These are phyloP conservation scores for Chlorella variabilis DNA, from an alignment of 163 green algal species.

Conservation along the genomic window DNA sequence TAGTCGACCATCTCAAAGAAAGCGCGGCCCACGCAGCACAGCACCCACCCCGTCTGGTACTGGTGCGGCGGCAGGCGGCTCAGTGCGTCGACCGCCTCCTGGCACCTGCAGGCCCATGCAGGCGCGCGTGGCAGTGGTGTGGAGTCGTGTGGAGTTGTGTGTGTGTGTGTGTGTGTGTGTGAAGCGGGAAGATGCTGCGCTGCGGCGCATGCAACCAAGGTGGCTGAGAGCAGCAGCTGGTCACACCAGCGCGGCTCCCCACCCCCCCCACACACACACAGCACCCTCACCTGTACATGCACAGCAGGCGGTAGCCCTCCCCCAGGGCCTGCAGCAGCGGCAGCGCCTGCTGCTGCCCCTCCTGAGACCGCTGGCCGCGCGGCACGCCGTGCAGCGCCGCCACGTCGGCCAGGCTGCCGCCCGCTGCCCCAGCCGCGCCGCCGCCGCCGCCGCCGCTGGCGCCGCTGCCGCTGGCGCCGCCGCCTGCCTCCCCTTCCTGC, in stretches of 20 bases:
- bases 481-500: background rate
- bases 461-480: background rate
- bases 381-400: background rate
- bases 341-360: constrained; percentile 53
- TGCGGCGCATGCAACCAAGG: too few species aligned
- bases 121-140: background rate
- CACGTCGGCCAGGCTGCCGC: background rate
- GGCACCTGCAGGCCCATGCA: too few species aligned
- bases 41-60: constrained; percentile 83
- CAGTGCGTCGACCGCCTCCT: constrained; percentile 75
- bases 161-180: background rate
- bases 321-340: constrained; percentile 75
- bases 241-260: too few species aligned
- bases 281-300: constrained; percentile 68
- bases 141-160: background rate
- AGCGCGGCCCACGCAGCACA: constrained; percentile 78
- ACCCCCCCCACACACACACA: too few species aligned
- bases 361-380: constrained; percentile 15
- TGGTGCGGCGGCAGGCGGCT: constrained; percentile 72
- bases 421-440: background rate
- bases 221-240: too few species aligned
- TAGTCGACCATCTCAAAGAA: constrained; percentile 93
- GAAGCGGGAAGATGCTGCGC: too few species aligned
- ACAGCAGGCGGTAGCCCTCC: constrained; percentile 72
- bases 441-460: background rate